phyloP scores from a whole-genome alignment of 139 green algal genomes.

The Tetraselmis striata region DNA sequence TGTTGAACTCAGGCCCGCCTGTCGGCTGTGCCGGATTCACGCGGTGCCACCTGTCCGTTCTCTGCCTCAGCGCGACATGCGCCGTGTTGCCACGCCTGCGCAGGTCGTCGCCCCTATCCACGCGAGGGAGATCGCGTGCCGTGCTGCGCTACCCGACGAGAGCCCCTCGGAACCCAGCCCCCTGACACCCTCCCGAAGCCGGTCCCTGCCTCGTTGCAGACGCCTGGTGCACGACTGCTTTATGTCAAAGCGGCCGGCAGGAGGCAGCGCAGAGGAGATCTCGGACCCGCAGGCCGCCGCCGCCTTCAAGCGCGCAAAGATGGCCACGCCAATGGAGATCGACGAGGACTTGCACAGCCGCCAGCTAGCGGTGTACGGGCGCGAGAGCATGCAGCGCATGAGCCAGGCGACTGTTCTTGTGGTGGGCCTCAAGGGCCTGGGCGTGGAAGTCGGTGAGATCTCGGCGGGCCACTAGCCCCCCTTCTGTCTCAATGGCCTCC shows the following conservation, averaged over 20 bases:
- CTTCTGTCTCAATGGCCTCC: not conserved
- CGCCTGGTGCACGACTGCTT: not conserved
- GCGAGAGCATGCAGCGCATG: constrained; percentile 88
- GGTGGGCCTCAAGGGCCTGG: constrained; percentile 75
- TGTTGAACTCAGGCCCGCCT: too few species aligned
- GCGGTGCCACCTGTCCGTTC: too few species aligned
- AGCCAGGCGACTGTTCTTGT: constrained; percentile 78
- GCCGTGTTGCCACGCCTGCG: too few species aligned
- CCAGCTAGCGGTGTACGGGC: constrained; percentile 96
- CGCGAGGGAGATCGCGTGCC: too few species aligned
- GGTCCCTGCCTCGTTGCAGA: not conserved
- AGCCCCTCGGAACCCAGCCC: too few species aligned
- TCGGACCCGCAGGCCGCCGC: not conserved
- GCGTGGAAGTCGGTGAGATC: constrained; percentile 81
- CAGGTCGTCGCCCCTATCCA: too few species aligned
- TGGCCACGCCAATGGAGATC: constrained; percentile 47
- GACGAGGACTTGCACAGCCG: constrained; percentile 96
- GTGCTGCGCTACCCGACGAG: too few species aligned
- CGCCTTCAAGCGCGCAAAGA: constrained; percentile 7
- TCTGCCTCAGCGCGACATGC: too few species aligned
- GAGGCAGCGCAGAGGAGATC: not conserved
- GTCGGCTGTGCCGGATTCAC: too few species aligned
- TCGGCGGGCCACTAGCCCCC: too few species aligned
- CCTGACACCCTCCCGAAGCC: too few species aligned
- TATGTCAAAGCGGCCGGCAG: not conserved